Evolutionary conservation across 139 green algal species (phyloP).

Genomic region (Spirogloea muscicola): DNA sequence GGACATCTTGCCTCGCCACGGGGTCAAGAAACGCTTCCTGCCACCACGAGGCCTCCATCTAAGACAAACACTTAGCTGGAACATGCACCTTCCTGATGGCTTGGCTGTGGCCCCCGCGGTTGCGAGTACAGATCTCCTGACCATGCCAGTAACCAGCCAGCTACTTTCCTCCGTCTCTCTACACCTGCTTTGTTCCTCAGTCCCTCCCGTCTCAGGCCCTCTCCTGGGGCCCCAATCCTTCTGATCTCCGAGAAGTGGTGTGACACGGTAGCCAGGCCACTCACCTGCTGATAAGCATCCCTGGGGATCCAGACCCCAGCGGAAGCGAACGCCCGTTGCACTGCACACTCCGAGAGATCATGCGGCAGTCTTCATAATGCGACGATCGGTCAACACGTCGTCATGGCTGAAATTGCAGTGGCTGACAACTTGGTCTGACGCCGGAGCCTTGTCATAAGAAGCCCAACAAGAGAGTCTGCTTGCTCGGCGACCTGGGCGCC

Average conservation of each 20-base stretch:
- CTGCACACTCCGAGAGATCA: conserved; percentile 16
- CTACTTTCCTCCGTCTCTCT: neutral
- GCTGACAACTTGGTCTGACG: neutral
- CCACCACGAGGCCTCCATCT: neutral
- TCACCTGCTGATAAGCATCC: conserved; percentile 43
- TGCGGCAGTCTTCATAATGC: neutral
- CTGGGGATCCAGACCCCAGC: conserved; percentile 33
- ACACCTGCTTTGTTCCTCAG: neutral
- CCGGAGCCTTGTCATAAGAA: neutral
- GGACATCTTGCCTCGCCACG: neutral
- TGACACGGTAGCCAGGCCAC: neutral
- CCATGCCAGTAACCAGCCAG: neutral
- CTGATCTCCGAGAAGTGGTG: no score
- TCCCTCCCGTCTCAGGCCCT: neutral
- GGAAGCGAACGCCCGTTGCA: conserved; percentile 38
- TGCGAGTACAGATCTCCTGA: neutral
- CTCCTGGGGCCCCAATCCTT: no score
- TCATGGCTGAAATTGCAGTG: neutral
- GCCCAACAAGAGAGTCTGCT: neutral
- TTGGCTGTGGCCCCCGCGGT: neutral
- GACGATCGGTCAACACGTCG: no score
- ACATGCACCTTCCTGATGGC: no score
- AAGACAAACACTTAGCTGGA: neutral
- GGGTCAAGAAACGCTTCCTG: neutral
- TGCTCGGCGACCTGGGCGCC: neutral